These are phyloP conservation scores for Aspergillus persii DNA, from an alignment of 2,329 filamentous ascomycete genomes.

Conservation along the genomic window DNA sequence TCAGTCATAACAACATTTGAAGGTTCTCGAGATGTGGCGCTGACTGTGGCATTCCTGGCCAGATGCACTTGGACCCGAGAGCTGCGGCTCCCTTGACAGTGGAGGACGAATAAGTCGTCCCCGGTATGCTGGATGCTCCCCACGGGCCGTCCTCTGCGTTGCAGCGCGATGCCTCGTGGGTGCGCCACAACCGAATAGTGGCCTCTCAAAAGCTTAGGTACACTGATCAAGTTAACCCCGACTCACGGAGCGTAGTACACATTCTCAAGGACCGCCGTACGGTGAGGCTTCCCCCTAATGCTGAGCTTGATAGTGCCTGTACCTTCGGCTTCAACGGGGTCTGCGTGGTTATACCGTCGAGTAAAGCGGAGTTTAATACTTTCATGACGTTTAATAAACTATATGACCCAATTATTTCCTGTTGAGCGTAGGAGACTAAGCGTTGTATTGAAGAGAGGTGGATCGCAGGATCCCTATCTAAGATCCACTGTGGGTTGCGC, in stretches of 20 bases:
- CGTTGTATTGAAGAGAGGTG: too few species aligned
- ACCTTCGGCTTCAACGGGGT: too few species aligned
- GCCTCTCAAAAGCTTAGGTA: background rate
- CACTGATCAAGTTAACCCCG: conserved; percentile 1
- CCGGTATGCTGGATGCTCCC: background rate
- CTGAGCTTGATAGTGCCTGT: too few species aligned
- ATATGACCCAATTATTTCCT: too few species aligned
- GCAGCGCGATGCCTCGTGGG: background rate
- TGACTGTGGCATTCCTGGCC: background rate
- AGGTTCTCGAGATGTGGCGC: background rate
- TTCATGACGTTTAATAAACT: too few species aligned
- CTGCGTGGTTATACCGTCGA: too few species aligned
- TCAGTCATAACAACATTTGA: background rate
- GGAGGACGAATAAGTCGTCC: background rate
- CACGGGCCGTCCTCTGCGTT: background rate
- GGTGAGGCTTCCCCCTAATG: too few species aligned
- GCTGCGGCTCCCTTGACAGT: background rate
- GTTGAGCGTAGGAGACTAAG: too few species aligned
- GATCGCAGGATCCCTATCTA: too few species aligned
- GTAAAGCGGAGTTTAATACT: too few species aligned
- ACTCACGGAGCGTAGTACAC: background rate
- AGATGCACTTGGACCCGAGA: background rate
- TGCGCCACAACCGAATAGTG: background rate
- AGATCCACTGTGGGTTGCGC: too few species aligned
- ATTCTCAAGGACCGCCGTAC: background rate